Conservation (phyloP, 1,284 basidiomycete genomes). For the Ustilago sp. region DNA sequence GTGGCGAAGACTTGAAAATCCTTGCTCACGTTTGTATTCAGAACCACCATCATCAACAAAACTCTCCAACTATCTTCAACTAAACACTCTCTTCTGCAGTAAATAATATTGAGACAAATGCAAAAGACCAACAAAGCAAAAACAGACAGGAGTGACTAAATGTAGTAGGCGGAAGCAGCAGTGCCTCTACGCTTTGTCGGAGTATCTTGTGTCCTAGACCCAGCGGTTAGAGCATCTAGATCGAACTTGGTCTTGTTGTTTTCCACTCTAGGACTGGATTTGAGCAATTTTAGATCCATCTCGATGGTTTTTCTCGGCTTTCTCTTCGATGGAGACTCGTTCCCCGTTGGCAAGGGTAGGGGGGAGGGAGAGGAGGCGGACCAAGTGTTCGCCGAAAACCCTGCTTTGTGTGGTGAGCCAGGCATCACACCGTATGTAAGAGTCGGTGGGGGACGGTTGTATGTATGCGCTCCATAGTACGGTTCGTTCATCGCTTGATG, state of each 20-base stretch:
- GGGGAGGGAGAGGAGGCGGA: constrained; percentile 35
- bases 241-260: constrained; percentile 25
- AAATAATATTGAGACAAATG: background rate
- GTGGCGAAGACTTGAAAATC: too few relatives aligned
- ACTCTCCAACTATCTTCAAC: too few relatives aligned
- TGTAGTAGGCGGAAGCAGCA: constrained; percentile 50
- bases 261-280: constrained; percentile 45
- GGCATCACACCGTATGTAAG: constrained; percentile 23
- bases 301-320: constrained; percentile 60
- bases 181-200: constrained; percentile 36
- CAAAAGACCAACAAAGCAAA: constrained; percentile 1
- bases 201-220: constrained; percentile 13
- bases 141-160: constrained; percentile 8
- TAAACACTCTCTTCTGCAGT: background rate
- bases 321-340: constrained; percentile 17
- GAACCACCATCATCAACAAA: too few relatives aligned
- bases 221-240: background rate
- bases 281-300: constrained; percentile 52
- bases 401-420: constrained; percentile 34
- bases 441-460: constrained; percentile 48
- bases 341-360: constrained; percentile 25
- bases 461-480: constrained; percentile 60
- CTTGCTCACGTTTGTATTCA: too few relatives aligned
- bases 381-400: constrained; percentile 13
- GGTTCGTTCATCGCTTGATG: constrained; percentile 15